Evolutionary conservation across 148 eudicot species (phyloP).

Genomic region (Simmondsia chinensis): DNA sequence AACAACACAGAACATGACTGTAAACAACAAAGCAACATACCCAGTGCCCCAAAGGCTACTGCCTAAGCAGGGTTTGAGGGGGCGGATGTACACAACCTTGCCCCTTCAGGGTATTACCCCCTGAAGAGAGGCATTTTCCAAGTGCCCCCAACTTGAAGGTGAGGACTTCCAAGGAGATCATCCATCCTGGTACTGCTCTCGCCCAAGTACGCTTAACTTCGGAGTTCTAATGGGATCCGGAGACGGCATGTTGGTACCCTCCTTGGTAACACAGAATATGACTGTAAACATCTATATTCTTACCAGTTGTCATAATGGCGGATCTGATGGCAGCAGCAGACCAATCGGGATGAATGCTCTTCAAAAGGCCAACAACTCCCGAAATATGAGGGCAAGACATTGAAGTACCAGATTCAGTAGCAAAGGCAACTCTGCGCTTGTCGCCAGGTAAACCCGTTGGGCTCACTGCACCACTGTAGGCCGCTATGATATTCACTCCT

Average conservation of each 20-base stretch:
- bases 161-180: too few species aligned
- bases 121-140: too few species aligned
- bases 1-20: too few species aligned
- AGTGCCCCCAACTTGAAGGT: too few species aligned
- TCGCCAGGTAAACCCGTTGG: slow-evolving; percentile 22
- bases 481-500: slow-evolving; percentile 59
- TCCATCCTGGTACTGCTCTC: too few species aligned
- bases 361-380: slow-evolving; percentile 52
- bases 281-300: background rate
- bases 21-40: too few species aligned
- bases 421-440: slow-evolving; percentile 18
- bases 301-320: slow-evolving; percentile 66
- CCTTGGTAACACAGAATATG: background rate
- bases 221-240: too few species aligned
- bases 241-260: background rate
- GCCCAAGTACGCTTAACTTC: too few species aligned
- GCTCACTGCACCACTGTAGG: slow-evolving; percentile 19
- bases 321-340: slow-evolving; percentile 70
- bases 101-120: too few species aligned
- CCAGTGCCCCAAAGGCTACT: too few species aligned
- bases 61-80: too few species aligned
- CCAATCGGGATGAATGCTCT: slow-evolving; percentile 49
- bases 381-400: slow-evolving; percentile 72
- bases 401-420: slow-evolving; percentile 52
- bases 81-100: too few species aligned